Evolutionary conservation across 768 basidiomycete species (phyloP), one percentile per base, ranked within the genome.

Genomic region (Boletus eberwhitei): DNA sequence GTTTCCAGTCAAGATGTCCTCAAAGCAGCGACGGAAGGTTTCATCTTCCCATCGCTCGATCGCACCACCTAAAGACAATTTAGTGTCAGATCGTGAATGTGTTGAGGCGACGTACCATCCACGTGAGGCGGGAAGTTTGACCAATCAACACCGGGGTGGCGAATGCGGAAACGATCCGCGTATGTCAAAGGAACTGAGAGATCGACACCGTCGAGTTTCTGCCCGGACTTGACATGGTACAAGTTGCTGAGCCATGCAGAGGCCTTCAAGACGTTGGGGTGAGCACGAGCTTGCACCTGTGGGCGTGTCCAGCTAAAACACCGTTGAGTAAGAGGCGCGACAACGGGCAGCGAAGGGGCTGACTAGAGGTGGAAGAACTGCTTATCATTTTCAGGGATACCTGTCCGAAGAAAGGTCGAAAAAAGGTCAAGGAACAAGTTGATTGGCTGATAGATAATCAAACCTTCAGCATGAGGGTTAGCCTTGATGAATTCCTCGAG

Each of bases 31-130:
- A 48, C 84, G 74, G 69, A 83, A 85, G 6, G 60, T 65, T 2
- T 75, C 67, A 66, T 89, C 85, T 68, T 87, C 83, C 86, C 85
- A 87, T 13, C 91, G 77, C 67, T 93, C 90, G 26, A 90, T 82
- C 0, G 81, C 71, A 9, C 88, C 88, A 8, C 89, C 90, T 81
- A 39, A 1, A 37, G 40, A 41, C 8, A 7, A 21, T 36, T 53
- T 31, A 35, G 21, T 13, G 19, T 38, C 16, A 5, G 16, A 17
- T 5, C 29, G 46, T 6, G 24, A 11, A 22, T 37, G 11, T 6
- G 17, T 39, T 2, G 2, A 26, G 59, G 77, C 70, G 74, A 73
- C 37, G 71, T 73, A 64, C 81, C 71, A 53, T 82, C 81, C 24
- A 81, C 69, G 53, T 83, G 83, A 5, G 81, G 81, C 4, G 78